These are phyloP conservation scores for Trichoderma brevicompactum DNA, from an alignment of 2,329 filamentous ascomycete species.

Conservation along the genomic window DNA sequence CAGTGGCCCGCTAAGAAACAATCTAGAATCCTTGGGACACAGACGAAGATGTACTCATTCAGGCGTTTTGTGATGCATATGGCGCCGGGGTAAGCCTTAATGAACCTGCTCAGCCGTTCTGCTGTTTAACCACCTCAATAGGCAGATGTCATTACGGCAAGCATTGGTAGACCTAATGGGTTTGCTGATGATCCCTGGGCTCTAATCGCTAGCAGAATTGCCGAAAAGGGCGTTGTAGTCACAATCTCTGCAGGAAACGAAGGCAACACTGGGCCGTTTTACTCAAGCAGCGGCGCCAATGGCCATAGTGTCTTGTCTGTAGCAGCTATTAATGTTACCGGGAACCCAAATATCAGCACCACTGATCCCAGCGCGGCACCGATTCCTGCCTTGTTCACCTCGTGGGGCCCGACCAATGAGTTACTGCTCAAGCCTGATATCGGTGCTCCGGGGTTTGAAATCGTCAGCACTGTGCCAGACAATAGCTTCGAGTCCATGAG, in stretches of 20 bases:
- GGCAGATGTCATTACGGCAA: constrained; percentile 52
- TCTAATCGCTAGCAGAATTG: constrained; percentile 47
- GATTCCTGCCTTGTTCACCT: constrained; percentile 52
- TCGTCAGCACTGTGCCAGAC: constrained; percentile 54
- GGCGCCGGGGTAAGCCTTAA: constrained; percentile 38
- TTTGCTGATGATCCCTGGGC: constrained; percentile 50
- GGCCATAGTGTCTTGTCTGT: constrained; percentile 43
- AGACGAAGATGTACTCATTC: constrained; percentile 43
- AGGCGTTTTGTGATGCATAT: constrained; percentile 45
- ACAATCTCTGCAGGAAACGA: constrained; percentile 58
- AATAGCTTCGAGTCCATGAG: constrained; percentile 51
- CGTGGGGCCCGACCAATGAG: constrained; percentile 58
- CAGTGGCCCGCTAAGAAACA: background rate
- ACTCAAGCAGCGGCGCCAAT: constrained; percentile 42
- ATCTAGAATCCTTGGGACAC: constrained; percentile 39
- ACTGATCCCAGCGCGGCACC: constrained; percentile 36
- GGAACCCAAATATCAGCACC: constrained; percentile 45
- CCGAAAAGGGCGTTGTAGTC: constrained; percentile 52
- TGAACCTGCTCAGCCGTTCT: background rate
- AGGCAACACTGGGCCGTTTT: constrained; percentile 54
- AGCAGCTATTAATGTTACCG: constrained; percentile 48
- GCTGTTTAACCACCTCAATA: constrained; percentile 28
- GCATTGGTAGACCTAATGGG: constrained; percentile 46
- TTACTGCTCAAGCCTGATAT: constrained; percentile 57
- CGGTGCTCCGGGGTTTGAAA: constrained; percentile 53